Evolutionary conservation across 495 filamentous ascomycete genomes (phyloP), one percentile per base, ranked within the genome.

Genomic region (Podospora anserina): DNA sequence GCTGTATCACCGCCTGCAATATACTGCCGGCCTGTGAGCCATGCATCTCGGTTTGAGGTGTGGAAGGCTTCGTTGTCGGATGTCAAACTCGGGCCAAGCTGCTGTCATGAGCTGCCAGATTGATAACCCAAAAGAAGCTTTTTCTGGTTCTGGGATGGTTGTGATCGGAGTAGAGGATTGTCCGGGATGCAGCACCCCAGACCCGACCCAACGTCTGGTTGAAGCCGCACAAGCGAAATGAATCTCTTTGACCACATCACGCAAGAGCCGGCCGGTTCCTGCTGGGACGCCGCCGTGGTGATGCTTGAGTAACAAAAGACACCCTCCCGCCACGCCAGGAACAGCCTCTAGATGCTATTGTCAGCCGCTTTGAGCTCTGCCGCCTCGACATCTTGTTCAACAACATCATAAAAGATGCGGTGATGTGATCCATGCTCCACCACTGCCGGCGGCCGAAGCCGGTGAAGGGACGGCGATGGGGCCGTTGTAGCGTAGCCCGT

Each of bases 221-320:
- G 39, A 49, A 13, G 6, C 39, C 39, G 6, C 39, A 58, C 55
- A 58, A 58, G 55, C 55, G 55, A 58, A 26, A 58, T 58, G 55
- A 58, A 20, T 58, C 9, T 26, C 55, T 58, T 58, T 58, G 55
- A 58, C 23, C 55, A 58, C 55, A 19, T 58, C 55, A 58, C 55
- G n/a, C 55, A 58, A 58, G 23, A 19, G 55, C 4, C 55, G n/a
- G 55, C 55, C 55, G 23, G 55, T 58, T 16, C 39, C 39, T 49
- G 7, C 6, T 11, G 34, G 34, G 34, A 39, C 11, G 34, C 23
- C 23, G 23, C 1, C 23, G 23, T 6, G 39, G 9, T 6, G 39
- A 49, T 6, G 39, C 39, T 49, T 18, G 39, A 49, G 39, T 0
- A 49, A 49, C 39, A 49, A 49, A 49, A 11, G 13, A 23, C 23